A percentile compares a stretch with the other conserved stretches of the same genome.
Conservation (phyloP, 306 rosid species). For the Urtica urens region DNA sequence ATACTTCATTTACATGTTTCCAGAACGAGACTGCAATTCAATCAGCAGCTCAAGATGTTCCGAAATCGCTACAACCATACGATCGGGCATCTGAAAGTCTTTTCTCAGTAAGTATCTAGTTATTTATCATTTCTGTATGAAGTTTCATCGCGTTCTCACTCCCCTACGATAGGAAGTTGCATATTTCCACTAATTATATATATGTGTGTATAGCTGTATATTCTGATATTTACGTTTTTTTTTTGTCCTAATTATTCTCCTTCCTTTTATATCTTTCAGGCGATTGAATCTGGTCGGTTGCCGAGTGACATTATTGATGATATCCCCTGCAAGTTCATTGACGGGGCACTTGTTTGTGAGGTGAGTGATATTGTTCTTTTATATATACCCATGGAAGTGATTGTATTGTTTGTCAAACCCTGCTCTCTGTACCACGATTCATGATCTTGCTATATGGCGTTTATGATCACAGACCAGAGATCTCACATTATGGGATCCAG, state of each 20-base stretch:
- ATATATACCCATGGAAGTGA: conserved; percentile 1
- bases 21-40: conserved; percentile 54
- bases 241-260: conserved; percentile 6
- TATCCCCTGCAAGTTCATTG: conserved; percentile 77
- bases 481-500: conserved; percentile 4
- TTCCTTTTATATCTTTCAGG: conserved; percentile 34
- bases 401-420: background rate
- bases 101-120: conserved; percentile 53
- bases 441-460: background rate
- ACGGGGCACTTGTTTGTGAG: conserved; percentile 89
- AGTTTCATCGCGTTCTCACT: too few species aligned
- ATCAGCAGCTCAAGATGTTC: conserved; percentile 39
- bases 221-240: background rate
- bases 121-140: conserved; percentile 3
- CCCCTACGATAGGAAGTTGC: too few species aligned
- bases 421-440: background rate
- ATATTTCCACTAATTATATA: too few species aligned
- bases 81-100: conserved; percentile 81
- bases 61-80: conserved; percentile 79
- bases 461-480: background rate
- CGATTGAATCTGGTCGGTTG: conserved; percentile 91
- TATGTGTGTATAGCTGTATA: background rate
- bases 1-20: conserved; percentile 20
- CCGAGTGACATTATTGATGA: conserved; percentile 93
- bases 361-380: conserved; percentile 34